phyloP scores from a whole-genome alignment of 352 stramenopile genomes.

The Phytophthora constricta region DNA sequence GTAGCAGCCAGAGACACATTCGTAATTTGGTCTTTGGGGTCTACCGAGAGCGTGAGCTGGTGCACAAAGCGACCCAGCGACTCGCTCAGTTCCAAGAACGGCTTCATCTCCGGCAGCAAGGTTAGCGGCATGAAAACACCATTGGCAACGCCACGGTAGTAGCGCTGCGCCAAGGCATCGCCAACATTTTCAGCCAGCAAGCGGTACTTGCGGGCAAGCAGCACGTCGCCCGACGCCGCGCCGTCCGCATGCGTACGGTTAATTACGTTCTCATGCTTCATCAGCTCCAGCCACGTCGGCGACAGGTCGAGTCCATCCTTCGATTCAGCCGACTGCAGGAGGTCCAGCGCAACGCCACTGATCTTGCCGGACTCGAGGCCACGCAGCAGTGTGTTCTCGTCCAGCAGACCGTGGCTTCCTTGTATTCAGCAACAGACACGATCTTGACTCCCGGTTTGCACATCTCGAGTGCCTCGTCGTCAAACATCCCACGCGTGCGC shows the following conservation, averaged over 20 bases:
- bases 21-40: conserved; percentile 70
- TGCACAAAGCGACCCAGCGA: conserved; percentile 77
- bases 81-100: conserved; percentile 75
- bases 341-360: conserved; percentile 83
- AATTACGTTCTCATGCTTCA: conserved; percentile 90
- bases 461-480: conserved; percentile 72
- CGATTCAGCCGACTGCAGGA: conserved; percentile 48
- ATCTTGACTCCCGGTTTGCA: conserved; percentile 93
- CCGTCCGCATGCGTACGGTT: conserved; percentile 90
- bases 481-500: conserved; percentile 90
- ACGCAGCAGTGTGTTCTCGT: conserved; percentile 73
- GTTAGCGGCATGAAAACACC: conserved; percentile 85
- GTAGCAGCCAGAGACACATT: conserved; percentile 68
- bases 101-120: conserved; percentile 81
- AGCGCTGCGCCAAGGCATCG: conserved; percentile 70
- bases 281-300: conserved; percentile 67
- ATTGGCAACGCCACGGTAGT: conserved; percentile 85
- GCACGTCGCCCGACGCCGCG: conserved; percentile 82
- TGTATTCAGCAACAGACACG: conserved; percentile 82
- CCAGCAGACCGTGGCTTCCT: conserved; percentile 81
- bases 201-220: conserved; percentile 72
- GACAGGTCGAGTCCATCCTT: conserved; percentile 35
- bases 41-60: conserved; percentile 65
- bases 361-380: conserved; percentile 81
- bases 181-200: conserved; percentile 81